phyloP scores from a whole-genome alignment of 164 flowering plant species.

The Liquidambar formosana region DNA sequence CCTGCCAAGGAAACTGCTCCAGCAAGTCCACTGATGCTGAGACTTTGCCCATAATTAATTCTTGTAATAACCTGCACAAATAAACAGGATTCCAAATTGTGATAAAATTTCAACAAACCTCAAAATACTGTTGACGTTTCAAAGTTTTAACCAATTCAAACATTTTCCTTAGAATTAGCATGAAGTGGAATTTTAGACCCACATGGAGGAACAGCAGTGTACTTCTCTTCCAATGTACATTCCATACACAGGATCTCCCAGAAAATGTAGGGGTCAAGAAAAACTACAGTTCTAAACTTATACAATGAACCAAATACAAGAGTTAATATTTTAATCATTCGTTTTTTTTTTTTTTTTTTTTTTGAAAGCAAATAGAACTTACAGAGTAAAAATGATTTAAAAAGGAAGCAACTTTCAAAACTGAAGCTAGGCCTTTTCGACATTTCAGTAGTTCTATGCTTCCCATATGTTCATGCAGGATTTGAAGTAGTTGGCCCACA shows the following conservation, averaged over 20 bases:
- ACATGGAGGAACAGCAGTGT: not conserved
- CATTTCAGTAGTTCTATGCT: too few relatives aligned
- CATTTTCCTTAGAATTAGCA: not conserved
- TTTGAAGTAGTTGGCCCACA: too few relatives aligned
- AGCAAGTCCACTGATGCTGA: constrained; percentile 85
- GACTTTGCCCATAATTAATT: constrained; percentile 94
- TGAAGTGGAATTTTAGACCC: not conserved
- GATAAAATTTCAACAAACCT: too few relatives aligned
- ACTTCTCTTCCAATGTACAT: not conserved
- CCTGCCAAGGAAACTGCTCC: constrained; percentile 98
- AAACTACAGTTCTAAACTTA: not conserved
- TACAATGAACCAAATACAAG: not conserved
- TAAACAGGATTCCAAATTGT: not conserved
- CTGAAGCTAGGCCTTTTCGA: too few relatives aligned
- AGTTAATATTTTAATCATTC: too few relatives aligned
- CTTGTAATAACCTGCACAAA: constrained; percentile 85
- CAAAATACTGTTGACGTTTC: too few relatives aligned
- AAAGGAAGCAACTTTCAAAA: too few relatives aligned
- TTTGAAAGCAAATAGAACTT: too few relatives aligned
- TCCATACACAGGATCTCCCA: not conserved
- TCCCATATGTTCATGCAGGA: too few relatives aligned
- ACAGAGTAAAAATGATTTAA: too few relatives aligned
- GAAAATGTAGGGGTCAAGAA: not conserved
- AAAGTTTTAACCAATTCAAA: not conserved
- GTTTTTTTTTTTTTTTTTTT: too few relatives aligned